Conservation (phyloP, 108 stramenopile species). For the Nitzschia inconspicua region DNA sequence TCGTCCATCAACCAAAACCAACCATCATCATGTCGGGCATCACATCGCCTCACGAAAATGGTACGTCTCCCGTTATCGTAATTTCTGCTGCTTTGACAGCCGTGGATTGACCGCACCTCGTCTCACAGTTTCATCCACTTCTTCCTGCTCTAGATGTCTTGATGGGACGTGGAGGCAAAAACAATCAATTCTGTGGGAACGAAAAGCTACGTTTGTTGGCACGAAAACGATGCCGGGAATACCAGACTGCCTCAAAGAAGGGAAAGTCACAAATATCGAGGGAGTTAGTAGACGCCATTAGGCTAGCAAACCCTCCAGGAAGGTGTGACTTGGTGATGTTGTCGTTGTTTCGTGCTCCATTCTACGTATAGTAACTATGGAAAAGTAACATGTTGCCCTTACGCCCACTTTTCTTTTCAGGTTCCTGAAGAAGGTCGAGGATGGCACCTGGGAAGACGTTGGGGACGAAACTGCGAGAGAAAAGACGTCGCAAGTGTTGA, state of each 20-base stretch:
- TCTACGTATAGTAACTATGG: neutral
- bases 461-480: conserved; percentile 63
- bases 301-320: conserved; percentile 46
- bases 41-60: no score
- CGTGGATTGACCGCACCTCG: no score
- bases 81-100: no score
- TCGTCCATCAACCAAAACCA: no score
- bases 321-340: conserved; percentile 20
- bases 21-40: no score
- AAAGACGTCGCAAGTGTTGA: conserved; percentile 70
- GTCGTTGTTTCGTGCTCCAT: neutral
- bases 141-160: no score
- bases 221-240: conserved; percentile 22
- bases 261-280: conserved; percentile 55
- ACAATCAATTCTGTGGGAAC: conserved; percentile 68
- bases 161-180: conserved; percentile 63
- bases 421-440: conserved; percentile 50
- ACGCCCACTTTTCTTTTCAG: neutral
- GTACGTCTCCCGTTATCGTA: no score
- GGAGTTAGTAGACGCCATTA: conserved; percentile 40
- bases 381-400: neutral
- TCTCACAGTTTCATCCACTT: no score
- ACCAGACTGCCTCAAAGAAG: conserved; percentile 43
- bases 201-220: conserved; percentile 59
- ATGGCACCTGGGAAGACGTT: conserved; percentile 58